These are phyloP conservation scores for Diutina mesorugosa DNA, from an alignment of 1,139 yeast species.

Conservation along the genomic window DNA sequence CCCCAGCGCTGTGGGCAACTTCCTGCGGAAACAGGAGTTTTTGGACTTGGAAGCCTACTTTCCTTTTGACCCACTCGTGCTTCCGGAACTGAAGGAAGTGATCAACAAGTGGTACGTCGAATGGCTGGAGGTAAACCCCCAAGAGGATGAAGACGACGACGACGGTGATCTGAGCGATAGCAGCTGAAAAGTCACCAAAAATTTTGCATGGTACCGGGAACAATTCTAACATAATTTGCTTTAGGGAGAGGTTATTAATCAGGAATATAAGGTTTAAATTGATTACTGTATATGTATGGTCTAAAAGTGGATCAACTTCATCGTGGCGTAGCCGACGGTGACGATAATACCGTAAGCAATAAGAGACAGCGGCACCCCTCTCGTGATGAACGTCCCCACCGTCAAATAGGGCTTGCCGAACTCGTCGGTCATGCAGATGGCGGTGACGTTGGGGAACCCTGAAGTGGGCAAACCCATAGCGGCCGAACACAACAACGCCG, in stretches of 20 bases:
- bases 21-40: slow-evolving; percentile 59
- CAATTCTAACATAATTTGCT: neutral
- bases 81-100: slow-evolving; percentile 43
- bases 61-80: slow-evolving; percentile 86
- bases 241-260: neutral
- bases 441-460: slow-evolving; percentile 74
- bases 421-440: slow-evolving; percentile 63
- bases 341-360: slow-evolving; percentile 44
- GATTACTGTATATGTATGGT: neutral
- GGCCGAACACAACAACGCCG: slow-evolving; percentile 55
- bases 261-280: neutral
- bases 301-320: slow-evolving; percentile 34
- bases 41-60: slow-evolving; percentile 84
- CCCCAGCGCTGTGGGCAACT: slow-evolving; percentile 19
- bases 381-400: slow-evolving; percentile 52
- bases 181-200: neutral
- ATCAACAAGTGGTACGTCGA: slow-evolving; percentile 49
- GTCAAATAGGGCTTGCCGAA: slow-evolving; percentile 54
- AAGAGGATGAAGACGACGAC: slow-evolving; percentile 20
- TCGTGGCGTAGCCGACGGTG: slow-evolving; percentile 55
- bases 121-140: slow-evolving; percentile 50
- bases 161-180: neutral
- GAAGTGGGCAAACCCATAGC: slow-evolving; percentile 74
- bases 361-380: slow-evolving; percentile 59
- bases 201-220: too few relatives aligned